Conservation (phyloP, 2,329 filamentous ascomycete genomes). For the Cordyceps fumosorosea region DNA sequence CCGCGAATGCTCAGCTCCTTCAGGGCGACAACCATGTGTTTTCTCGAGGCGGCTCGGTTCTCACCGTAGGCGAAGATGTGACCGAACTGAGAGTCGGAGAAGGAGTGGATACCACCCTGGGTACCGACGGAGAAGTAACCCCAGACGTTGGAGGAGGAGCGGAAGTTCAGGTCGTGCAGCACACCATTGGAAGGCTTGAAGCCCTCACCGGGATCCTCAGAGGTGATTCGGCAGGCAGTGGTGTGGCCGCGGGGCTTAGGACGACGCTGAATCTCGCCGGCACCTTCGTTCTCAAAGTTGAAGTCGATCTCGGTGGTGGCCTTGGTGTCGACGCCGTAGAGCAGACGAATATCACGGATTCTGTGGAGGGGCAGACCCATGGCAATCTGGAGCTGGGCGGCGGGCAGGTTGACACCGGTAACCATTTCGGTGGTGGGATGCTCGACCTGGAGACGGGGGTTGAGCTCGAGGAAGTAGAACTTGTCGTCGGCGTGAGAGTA, state of each 20-base stretch:
- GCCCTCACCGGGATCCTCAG: conserved; percentile 95
- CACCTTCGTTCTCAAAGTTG: conserved; percentile 83
- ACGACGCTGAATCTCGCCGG: conserved; percentile 75
- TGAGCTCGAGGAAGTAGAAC: conserved; percentile 98
- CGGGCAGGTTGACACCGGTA: conserved; percentile 91
- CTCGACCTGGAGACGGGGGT: conserved; percentile 98
- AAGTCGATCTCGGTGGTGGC: conserved; percentile 87
- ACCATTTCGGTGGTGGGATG: conserved; percentile 99
- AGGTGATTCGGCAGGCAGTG: conserved; percentile 97
- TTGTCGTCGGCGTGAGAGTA: conserved; percentile 98
- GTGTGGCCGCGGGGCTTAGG: conserved; percentile 94
- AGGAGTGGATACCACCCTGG: conserved; percentile 95
- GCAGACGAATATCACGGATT: conserved; percentile 89
- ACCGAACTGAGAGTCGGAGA: conserved; percentile 97
- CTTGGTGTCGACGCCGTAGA: conserved; percentile 93
- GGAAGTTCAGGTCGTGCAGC: conserved; percentile 98
- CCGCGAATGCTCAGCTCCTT: conserved; percentile 99
- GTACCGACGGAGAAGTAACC: conserved; percentile 99
- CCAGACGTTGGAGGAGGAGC: conserved; percentile 98
- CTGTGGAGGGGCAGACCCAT: conserved; percentile 97
- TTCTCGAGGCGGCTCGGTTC: conserved; percentile 89
- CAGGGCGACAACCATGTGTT: conserved; percentile 98
- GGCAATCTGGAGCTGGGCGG: conserved; percentile 95
- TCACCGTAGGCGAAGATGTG: conserved; percentile 99
- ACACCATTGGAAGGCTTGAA: conserved; percentile 99